Evolutionary conservation across 768 basidiomycete species (phyloP), one percentile per base, ranked within the genome.

Genomic region (Podaxis sp.): DNA sequence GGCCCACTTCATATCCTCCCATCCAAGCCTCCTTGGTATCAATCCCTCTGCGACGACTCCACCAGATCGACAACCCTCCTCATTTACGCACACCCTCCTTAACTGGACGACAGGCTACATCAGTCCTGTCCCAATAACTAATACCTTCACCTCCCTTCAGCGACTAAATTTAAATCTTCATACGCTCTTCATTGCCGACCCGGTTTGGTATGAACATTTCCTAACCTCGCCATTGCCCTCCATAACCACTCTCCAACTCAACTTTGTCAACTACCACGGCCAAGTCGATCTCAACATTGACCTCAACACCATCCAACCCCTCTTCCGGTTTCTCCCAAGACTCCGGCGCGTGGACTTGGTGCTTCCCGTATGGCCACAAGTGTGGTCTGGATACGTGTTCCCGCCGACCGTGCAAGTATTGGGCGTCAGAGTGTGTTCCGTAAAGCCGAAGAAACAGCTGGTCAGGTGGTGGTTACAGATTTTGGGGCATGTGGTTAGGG

Each of bases 161-260:
- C 52, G 46, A 28, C 44, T 61, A 11, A 28, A 25, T 32, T 40
- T 61, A 35, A 54, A 48, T 36, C 37, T 48, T 13, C 16, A 61
- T 6, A n/a, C 4, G 13, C 5, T 13, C 6, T 50, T 5, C 32
- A 50, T 38, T 14, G 11, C 55, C 25, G 56, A 55, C 1, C 25
- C 62, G 3, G 27, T 16, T 25, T 59, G 42, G 47, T 40, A 7
- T 25, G 27, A 57, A 11, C 2, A 28, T 16, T n/a, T 62, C 38
- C 5, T 42, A 48, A 35, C n/a, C 16, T 23, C 10, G 14, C 16
- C 62, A 63, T n/a, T 64, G 14, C 53, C 13, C 2, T 54, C 57
- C 21, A 47, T 67, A 7, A 47, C 51, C 3, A 50, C 57, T n/a
- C 55, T 67, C 13, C 66, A 64, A 55, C 36, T 67, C 37, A 61